A percentile compares a stretch with the other conserved stretches of the same genome.
Evolutionary conservation across 192 early-diverging fungal genomes (phyloP).

Genomic region (Dispira simplex): DNA sequence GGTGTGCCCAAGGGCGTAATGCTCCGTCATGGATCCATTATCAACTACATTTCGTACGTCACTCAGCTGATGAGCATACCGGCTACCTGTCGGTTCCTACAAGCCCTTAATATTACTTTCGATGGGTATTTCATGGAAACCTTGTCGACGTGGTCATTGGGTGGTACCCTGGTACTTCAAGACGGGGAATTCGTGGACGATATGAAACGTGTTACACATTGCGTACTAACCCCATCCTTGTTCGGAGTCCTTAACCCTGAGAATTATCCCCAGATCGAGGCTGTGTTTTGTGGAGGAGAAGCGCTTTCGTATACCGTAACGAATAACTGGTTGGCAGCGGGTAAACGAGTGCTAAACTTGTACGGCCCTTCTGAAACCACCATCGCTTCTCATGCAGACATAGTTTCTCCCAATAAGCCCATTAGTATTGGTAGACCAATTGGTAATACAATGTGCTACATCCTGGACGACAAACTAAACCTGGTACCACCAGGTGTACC

Average conservation of each 20-base stretch:
- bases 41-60: not conserved
- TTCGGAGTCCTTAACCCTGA: not conserved
- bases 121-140: not conserved
- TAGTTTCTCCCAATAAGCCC: not conserved
- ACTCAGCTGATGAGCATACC: not conserved
- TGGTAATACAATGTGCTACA: not conserved
- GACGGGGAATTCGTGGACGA: not conserved
- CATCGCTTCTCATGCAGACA: not conserved
- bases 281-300: not conserved
- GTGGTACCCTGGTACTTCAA: not conserved
- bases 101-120: not conserved
- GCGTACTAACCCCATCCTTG: not conserved
- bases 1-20: conserved; percentile 16
- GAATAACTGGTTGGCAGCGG: not conserved
- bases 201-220: not conserved
- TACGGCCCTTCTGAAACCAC: conserved; percentile 3
- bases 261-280: not conserved
- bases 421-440: conserved; percentile 1
- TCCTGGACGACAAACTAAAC: not conserved
- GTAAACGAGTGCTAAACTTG: not conserved
- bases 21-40: not conserved
- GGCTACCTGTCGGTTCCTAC: not conserved
- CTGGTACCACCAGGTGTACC: not conserved
- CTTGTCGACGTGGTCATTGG: not conserved
- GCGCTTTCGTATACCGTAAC: not conserved